Base-by-base conservation (phyloP, 768 basidiomycete genomes). In the Podaxis sp. region DNA sequence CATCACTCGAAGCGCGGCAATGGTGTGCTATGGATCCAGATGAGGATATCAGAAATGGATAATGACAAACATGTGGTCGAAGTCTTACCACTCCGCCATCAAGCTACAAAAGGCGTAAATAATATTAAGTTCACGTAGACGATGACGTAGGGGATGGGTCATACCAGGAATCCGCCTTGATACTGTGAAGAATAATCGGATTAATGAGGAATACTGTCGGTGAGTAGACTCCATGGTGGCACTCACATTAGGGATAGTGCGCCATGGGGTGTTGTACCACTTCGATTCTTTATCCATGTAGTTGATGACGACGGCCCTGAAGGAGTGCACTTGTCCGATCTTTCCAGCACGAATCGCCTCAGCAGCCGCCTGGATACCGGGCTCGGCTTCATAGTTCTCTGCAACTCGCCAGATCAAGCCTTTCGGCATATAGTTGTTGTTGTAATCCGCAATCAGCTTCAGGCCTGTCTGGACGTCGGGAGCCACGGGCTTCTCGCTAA, bases 401-500 rank as follows among this genome's bases (percentile, higher is more conserved):
- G 91, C 91, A 24, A 94, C 83, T 56, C 89, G 81, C 92, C 92
- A 94, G 51, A 92, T 75, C 48, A 93, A 70, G 6, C 87, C 88
- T 68, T 87, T 87, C 10, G 81, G 78, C 72, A 85, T 86, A 76
- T 86, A 93, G 55, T 78, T 75, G 58, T 74, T 72, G 66, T 90
- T 83, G 73, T 92, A 95, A 41, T 77, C 79, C 38, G 82, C 77
- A 71, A 95, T 87, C 54, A 95, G 78, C 64, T 78, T 77, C 51
- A 85, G 74, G 0, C 89, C 93, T 2, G 77, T 75, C 30, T 80
- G 79, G 50, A 94, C 85, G 68, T 90, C 87, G 46, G 87, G 80
- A 2, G 87, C 91, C 13, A 95, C 82, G 5, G 95, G 95, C 70
- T 96, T 96, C 79, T 96, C 94, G 73, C 88, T 89, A 64, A 95